Conservation (phyloP, 306 rosid genomes). For the Argentina anserina region DNA sequence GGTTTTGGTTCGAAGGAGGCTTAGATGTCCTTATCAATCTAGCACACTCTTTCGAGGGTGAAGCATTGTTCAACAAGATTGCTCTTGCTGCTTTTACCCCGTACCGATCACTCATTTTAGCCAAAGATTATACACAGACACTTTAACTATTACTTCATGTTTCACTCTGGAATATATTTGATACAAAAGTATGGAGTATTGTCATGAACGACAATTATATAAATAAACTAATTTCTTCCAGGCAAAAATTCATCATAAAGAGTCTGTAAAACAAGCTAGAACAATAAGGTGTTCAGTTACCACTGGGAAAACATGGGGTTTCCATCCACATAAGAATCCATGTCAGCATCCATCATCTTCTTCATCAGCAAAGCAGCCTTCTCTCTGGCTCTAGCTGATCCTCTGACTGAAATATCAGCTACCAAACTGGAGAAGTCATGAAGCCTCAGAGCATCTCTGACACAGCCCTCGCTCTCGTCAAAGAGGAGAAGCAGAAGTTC, state of each 20-base stretch:
- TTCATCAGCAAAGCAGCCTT: constrained; percentile 61
- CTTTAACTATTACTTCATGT: not conserved
- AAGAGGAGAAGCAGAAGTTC: constrained; percentile 69
- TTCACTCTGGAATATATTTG: not conserved
- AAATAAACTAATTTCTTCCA: not conserved
- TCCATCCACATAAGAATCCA: constrained; percentile 28
- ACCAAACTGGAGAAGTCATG: constrained; percentile 45
- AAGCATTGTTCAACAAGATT: not conserved
- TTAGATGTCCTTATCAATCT: not conserved
- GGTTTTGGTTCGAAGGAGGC: not conserved
- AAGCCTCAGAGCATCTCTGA: constrained; percentile 48
- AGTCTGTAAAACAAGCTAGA: not conserved
- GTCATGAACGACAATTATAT: not conserved
- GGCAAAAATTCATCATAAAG: not conserved
- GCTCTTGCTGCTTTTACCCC: not conserved
- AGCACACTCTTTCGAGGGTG: not conserved
- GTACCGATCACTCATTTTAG: not conserved
- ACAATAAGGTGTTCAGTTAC: not conserved
- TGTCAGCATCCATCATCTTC: constrained; percentile 42
- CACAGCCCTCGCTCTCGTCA: constrained; percentile 56
- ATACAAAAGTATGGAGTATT: not conserved
- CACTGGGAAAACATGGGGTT: constrained; percentile 24
- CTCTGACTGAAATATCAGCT: constrained; percentile 76
- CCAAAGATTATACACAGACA: not conserved
- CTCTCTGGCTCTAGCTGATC: constrained; percentile 57